A percentile compares a stretch with the other conserved stretches of the same genome.
These are phyloP conservation scores for Polyporus tsugae DNA, from an alignment of 1,284 basidiomycete genomes.

Conservation along the genomic window DNA sequence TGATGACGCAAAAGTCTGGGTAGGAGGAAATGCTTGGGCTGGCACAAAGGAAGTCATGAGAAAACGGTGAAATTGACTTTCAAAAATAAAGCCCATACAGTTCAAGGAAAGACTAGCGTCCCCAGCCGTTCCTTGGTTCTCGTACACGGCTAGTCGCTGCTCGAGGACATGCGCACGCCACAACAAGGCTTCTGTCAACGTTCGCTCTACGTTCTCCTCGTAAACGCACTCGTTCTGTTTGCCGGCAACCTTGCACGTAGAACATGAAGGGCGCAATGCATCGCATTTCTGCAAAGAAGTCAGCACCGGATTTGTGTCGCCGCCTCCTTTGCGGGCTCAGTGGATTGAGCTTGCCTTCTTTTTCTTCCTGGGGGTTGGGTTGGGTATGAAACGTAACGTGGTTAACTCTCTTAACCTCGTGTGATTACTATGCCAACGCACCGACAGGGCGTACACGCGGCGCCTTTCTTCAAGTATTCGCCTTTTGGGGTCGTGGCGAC, in stretches of 20 bases:
- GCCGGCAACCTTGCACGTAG: conserved; percentile 41
- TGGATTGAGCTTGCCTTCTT: conserved; percentile 35
- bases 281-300: conserved; percentile 39
- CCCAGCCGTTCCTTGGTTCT: conserved; percentile 16
- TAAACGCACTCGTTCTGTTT: conserved; percentile 40
- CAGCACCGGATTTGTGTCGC: background rate
- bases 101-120: background rate
- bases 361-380: conserved; percentile 34
- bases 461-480: conserved; percentile 40
- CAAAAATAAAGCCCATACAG: background rate
- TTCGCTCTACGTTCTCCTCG: conserved; percentile 37
- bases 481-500: conserved; percentile 31
- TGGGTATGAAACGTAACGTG: background rate
- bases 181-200: conserved; percentile 34
- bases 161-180: conserved; percentile 36
- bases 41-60: background rate
- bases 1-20: background rate
- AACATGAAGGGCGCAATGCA: conserved; percentile 38
- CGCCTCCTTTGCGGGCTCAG: background rate
- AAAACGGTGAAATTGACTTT: background rate
- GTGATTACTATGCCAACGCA: conserved; percentile 17
- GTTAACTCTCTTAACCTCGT: background rate
- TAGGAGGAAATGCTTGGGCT: too few species aligned
- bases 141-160: conserved; percentile 34
- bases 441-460: conserved; percentile 40